Evolutionary conservation across 164 flowering plant genomes (phyloP).

Genomic region (Chimonanthus salicifolius): DNA sequence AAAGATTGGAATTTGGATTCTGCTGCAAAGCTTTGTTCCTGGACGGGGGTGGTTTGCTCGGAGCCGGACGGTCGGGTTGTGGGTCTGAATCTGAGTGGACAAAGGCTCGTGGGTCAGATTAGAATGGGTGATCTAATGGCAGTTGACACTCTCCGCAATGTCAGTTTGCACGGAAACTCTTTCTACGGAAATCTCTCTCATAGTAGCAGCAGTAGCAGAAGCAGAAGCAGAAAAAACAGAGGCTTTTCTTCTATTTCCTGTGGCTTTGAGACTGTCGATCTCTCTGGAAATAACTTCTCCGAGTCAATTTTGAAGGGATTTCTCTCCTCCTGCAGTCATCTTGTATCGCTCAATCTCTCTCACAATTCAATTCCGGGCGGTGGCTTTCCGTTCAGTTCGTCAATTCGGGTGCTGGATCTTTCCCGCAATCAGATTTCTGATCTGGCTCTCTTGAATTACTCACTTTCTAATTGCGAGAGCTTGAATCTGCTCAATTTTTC

Average conservation of each 20-base stretch:
- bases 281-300: slow-evolving; percentile 54
- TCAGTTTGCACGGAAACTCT: slow-evolving; percentile 40
- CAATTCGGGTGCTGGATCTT: slow-evolving; percentile 53
- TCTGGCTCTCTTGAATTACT: slow-evolving; percentile 17
- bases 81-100: slow-evolving; percentile 42
- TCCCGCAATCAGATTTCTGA: slow-evolving; percentile 54
- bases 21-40: slow-evolving; percentile 41
- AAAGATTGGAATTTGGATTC: slow-evolving; percentile 35
- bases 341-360: slow-evolving; percentile 50
- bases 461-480: slow-evolving; percentile 38
- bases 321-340: slow-evolving; percentile 29
- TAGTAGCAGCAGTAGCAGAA: not conserved
- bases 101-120: slow-evolving; percentile 42
- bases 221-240: too few species aligned
- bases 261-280: slow-evolving; percentile 40
- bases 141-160: slow-evolving; percentile 30
- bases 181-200: slow-evolving; percentile 46
- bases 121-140: slow-evolving; percentile 34
- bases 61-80: slow-evolving; percentile 24
- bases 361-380: slow-evolving; percentile 38
- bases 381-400: slow-evolving; percentile 30
- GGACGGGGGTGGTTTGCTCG: slow-evolving; percentile 65
- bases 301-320: slow-evolving; percentile 25
- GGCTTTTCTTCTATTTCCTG: slow-evolving; percentile 18
- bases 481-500: slow-evolving; percentile 54